phyloP scores from a whole-genome alignment of 495 filamentous ascomycete genomes.

The Cryomyces antarcticus region DNA sequence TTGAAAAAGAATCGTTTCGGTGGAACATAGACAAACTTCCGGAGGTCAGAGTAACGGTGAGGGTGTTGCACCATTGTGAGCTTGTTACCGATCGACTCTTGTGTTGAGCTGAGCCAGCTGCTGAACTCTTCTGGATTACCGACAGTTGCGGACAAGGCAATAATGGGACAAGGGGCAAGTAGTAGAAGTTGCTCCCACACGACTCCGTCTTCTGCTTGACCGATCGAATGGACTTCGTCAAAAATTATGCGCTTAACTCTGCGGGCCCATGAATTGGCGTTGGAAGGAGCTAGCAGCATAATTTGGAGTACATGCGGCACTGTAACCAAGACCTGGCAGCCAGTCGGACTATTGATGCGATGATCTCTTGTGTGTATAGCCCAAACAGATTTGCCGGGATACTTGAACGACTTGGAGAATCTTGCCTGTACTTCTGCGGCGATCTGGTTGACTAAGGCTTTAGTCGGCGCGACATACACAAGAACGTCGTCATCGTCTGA shows the following conservation, averaged over 20 bases:
- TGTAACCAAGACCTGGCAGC: constrained; percentile 57
- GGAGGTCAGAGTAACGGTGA: constrained; percentile 50
- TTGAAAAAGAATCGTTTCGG: constrained; percentile 32
- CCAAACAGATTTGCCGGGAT: constrained; percentile 47
- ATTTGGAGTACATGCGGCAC: constrained; percentile 63
- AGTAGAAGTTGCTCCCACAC: constrained; percentile 68
- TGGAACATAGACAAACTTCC: constrained; percentile 44
- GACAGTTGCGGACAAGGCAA: constrained; percentile 62
- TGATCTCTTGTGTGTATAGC: constrained; percentile 59
- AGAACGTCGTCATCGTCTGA: constrained; percentile 44
- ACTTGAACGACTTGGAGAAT: constrained; percentile 40
- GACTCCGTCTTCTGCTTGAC: constrained; percentile 54
- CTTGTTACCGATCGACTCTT: constrained; percentile 32
- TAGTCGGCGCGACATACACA: constrained; percentile 65
- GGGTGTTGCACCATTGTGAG: constrained; percentile 44
- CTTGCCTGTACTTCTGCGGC: constrained; percentile 50
- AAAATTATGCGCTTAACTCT: constrained; percentile 58
- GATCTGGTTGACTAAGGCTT: constrained; percentile 69
- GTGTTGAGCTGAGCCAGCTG: constrained; percentile 42
- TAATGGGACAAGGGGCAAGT: constrained; percentile 54
- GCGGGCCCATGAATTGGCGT: constrained; percentile 45
- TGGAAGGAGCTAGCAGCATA: constrained; percentile 48
- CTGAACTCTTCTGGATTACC: constrained; percentile 54
- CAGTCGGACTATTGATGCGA: constrained; percentile 45
- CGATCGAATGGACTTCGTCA: constrained; percentile 69